phyloP scores from a whole-genome alignment of 2,329 filamentous ascomycete genomes.

The Xylaria polymorpha region DNA sequence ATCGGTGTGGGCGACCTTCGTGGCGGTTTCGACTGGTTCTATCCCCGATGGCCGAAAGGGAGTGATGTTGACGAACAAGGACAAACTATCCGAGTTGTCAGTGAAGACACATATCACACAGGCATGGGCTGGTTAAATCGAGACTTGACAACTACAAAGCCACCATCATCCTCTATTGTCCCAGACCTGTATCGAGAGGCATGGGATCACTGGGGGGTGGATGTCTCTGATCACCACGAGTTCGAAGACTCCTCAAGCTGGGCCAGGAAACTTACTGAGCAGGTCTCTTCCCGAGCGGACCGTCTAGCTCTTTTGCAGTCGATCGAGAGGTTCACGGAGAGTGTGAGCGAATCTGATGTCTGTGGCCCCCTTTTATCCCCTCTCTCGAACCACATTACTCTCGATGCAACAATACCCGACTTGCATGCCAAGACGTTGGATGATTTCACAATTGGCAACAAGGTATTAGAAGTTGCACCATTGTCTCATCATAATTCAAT shows the following conservation, averaged over 20 bases:
- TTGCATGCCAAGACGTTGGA: conserved; percentile 61
- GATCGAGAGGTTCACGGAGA: conserved; percentile 66
- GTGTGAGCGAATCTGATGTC: conserved; percentile 74
- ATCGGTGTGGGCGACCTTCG: conserved; percentile 91
- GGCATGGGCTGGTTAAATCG: conserved; percentile 83
- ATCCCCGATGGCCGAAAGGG: conserved; percentile 79
- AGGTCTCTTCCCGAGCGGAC: conserved; percentile 27
- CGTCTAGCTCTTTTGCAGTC: conserved; percentile 57
- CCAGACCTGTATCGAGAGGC: conserved; percentile 73
- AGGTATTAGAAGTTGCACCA: conserved; percentile 60
- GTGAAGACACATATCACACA: conserved; percentile 78
- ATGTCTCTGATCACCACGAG: conserved; percentile 68
- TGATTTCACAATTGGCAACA: conserved; percentile 62
- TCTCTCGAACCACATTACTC: conserved; percentile 52
- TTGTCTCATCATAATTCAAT: conserved; percentile 50
- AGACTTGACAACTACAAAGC: conserved; percentile 61
- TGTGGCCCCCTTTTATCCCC: conserved; percentile 63
- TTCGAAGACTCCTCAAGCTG: conserved; percentile 55
- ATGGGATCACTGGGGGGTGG: conserved; percentile 75
- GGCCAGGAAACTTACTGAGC: conserved; percentile 35
- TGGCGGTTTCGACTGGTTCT: conserved; percentile 90
- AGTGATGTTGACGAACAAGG: conserved; percentile 75
- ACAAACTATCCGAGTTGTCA: conserved; percentile 79
- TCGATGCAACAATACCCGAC: conserved; percentile 73
- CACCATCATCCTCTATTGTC: conserved; percentile 59